phyloP scores from a whole-genome alignment of 306 rosid species.

The Pyrus pyrifolia region DNA sequence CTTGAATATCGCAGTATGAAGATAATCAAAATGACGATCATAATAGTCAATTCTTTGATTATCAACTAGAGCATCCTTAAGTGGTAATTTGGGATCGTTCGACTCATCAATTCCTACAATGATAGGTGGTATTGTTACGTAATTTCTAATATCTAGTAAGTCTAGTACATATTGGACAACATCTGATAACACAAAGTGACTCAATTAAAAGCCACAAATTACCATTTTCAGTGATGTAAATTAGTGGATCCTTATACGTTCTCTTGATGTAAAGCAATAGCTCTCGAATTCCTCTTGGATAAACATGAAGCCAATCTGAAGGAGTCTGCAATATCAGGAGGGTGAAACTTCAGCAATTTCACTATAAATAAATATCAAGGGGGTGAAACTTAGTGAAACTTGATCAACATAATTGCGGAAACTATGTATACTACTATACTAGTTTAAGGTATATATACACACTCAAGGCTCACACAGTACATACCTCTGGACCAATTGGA shows the following conservation, averaged over 20 bases:
- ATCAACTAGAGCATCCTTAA: constrained; percentile 39
- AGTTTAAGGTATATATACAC: too few species aligned
- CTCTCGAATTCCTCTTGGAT: constrained; percentile 44
- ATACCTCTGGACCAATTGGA: too few species aligned
- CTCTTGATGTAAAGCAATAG: constrained; percentile 32
- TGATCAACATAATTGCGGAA: too few species aligned
- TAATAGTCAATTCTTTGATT: constrained; percentile 37
- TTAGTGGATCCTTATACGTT: constrained; percentile 42
- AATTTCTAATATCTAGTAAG: too few species aligned
- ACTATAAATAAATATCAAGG: too few species aligned
- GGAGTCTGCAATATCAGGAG: too few species aligned
- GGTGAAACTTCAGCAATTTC: too few species aligned
- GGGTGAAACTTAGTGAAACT: too few species aligned
- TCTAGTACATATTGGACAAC: too few species aligned
- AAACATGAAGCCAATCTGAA: constrained; percentile 39
- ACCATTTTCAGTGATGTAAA: constrained; percentile 67
- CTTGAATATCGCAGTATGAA: constrained; percentile 38
- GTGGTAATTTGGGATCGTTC: constrained; percentile 25
- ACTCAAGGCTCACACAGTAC: too few species aligned
- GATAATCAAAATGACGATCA: constrained; percentile 37
- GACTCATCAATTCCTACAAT: constrained; percentile 45
- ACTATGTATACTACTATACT: too few species aligned
- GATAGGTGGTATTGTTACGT: not conserved
- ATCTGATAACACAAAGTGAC: too few species aligned
- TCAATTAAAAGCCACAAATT: not conserved